Evolutionary conservation across 495 filamentous ascomycete species (phyloP).

Genomic region (Collariella sp.): DNA sequence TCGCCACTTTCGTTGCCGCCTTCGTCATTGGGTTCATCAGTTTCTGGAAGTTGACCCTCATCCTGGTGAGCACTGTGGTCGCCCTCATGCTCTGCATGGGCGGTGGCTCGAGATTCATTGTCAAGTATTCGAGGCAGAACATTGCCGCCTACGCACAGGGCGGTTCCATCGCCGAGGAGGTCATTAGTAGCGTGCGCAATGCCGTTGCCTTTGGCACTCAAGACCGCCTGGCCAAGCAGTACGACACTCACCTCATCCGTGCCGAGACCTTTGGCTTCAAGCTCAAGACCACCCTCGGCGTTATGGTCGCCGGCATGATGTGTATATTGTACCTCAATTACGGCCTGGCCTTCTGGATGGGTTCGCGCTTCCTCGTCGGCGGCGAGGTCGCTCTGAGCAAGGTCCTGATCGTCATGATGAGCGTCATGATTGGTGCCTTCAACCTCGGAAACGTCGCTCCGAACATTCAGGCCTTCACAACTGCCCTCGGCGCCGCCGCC

Average conservation of each 20-base stretch:
- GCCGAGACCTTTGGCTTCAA: constrained; percentile 74
- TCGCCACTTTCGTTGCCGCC: constrained; percentile 76
- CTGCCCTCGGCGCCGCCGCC: constrained; percentile 67
- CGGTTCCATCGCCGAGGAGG: constrained; percentile 87
- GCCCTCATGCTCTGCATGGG: constrained; percentile 71
- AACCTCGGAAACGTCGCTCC: constrained; percentile 83
- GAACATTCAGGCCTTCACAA: constrained; percentile 68
- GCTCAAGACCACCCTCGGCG: constrained; percentile 56
- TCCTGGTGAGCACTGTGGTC: constrained; percentile 68
- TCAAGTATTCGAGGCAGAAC: constrained; percentile 69
- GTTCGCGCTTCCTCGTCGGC: constrained; percentile 65
- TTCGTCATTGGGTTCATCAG: constrained; percentile 83
- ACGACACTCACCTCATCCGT: constrained; percentile 60
- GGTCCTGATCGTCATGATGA: constrained; percentile 75
- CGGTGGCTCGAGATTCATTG: constrained; percentile 58
- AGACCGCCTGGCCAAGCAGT: constrained; percentile 75
- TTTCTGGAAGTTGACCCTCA: constrained; percentile 76
- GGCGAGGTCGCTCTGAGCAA: constrained; percentile 48
- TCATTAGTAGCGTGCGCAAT: constrained; percentile 87
- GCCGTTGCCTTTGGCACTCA: constrained; percentile 91
- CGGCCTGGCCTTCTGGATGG: constrained; percentile 92
- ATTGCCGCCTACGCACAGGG: constrained; percentile 72
- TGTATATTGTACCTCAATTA: constrained; percentile 79
- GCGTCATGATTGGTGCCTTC: constrained; percentile 86
- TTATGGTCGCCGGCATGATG: constrained; percentile 81